Conservation (phyloP, 371 early-diverging fungal genomes). For the Mortierella sp. region DNA sequence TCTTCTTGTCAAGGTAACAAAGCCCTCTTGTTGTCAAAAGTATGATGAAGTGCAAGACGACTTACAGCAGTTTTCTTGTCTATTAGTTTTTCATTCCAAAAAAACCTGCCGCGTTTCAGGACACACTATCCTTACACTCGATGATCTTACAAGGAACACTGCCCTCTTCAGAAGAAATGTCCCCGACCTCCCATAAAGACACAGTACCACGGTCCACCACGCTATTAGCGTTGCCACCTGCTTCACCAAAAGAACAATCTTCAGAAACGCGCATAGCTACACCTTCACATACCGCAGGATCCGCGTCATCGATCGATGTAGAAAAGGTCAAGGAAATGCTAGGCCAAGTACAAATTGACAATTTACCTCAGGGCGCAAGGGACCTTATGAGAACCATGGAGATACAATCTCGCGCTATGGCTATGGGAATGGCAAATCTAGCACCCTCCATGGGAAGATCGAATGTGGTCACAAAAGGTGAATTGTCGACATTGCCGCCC, state of each 20-base stretch:
- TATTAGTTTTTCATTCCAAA: constrained; percentile 48
- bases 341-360: constrained; percentile 28
- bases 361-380: constrained; percentile 34
- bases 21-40: neutral
- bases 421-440: neutral
- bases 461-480: too few species aligned
- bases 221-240: neutral
- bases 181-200: neutral
- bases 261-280: neutral
- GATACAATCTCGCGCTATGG: constrained; percentile 14
- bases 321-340: constrained; percentile 40
- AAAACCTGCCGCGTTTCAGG: constrained; percentile 23
- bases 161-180: neutral
- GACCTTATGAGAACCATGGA: constrained; percentile 38
- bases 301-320: constrained; percentile 24
- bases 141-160: constrained; percentile 24
- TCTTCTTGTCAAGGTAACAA: constrained; percentile 39
- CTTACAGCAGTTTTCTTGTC: neutral
- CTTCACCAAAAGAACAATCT: neutral
- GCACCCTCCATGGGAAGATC: too few species aligned
- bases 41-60: neutral
- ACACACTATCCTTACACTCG: constrained; percentile 28
- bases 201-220: neutral
- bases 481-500: neutral
- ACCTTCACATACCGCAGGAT: neutral